These are phyloP conservation scores for Candida mesenterica DNA, from an alignment of 1,139 yeast genomes.

Conservation along the genomic window DNA sequence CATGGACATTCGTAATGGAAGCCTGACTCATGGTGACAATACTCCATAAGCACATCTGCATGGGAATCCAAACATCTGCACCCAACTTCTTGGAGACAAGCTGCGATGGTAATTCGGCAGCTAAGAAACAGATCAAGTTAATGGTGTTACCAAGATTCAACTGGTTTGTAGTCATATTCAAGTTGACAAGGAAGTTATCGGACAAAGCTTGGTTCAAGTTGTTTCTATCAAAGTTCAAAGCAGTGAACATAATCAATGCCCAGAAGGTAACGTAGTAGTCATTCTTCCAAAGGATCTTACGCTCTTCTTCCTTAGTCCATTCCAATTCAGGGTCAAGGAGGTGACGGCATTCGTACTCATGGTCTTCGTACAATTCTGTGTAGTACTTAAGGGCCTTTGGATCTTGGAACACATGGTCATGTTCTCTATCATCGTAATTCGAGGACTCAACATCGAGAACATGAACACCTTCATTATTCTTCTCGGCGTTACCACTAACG, in stretches of 20 bases:
- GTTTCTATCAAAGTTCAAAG: slow-evolving; percentile 51
- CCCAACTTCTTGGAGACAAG: slow-evolving; percentile 51
- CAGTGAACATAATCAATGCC: slow-evolving; percentile 51
- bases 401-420: slow-evolving; percentile 23
- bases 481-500: background rate
- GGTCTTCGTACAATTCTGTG: slow-evolving; percentile 35
- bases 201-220: slow-evolving; percentile 52
- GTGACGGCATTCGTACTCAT: slow-evolving; percentile 44
- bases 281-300: slow-evolving; percentile 35
- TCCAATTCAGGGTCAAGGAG: slow-evolving; percentile 45
- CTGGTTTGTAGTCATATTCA: slow-evolving; percentile 43
- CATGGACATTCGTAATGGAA: slow-evolving; percentile 28
- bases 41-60: slow-evolving; percentile 51
- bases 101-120: slow-evolving; percentile 58
- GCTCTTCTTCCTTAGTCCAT: slow-evolving; percentile 48
- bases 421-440: slow-evolving; percentile 7
- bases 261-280: slow-evolving; percentile 46
- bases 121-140: slow-evolving; percentile 42
- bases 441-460: slow-evolving; percentile 7
- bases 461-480: slow-evolving; percentile 1
- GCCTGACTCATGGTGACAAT: slow-evolving; percentile 49
- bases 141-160: slow-evolving; percentile 51
- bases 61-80: slow-evolving; percentile 54
- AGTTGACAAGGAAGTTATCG: slow-evolving; percentile 45
- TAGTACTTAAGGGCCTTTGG: slow-evolving; percentile 43